Base-by-base conservation (phyloP, 345 rosid species). In the Rhizophora apiculata region DNA sequence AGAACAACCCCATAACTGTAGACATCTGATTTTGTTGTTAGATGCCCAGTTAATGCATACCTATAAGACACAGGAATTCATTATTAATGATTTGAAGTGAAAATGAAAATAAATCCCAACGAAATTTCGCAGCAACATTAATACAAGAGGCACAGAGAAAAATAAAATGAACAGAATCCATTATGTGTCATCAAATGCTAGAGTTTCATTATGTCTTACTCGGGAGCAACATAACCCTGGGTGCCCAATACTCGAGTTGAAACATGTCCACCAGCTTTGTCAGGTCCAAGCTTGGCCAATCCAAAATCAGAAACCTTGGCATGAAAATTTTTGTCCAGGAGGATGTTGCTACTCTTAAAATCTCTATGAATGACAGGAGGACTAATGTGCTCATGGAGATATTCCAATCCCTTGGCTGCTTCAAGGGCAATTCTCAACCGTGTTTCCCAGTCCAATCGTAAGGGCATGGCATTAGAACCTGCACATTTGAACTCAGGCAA, bases 21-120 rank as follows among this genome's bases (percentile, higher is more conserved):
- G n/a, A 94, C 98, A 80, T 89, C 98, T 72, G 98, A 94, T 83
- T 94, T 94, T 70, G 97, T 89, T 1, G 96, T 89, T 62, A 94
- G 76, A 83, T 89, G 98, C 37, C 98, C 98, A 0, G 98, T 94
- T 80, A 94, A 76, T 48, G 98, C 98, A 78, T 94, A 93, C 86
- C 96, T 93, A 78, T 32, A 52, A 11, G 70, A 31, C 53, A 69
- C 16, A 65, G 49, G 16, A 13, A 63, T 10, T 21, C 21, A 43
- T 43, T 13, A 43, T 43, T 43, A 13, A 13, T 13, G 49, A 43
- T 43, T 43, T 43, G 5, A 43, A 3, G 49, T 15, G 5, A 43
- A 15, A 5, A 3, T 11, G 5, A 43, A 11, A 43, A 11, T 11
- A 43, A 43, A 43, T 43, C 19, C 49, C 18, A 43, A 43, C 49